Base-by-base conservation (phyloP, 2,329 filamentous ascomycete genomes). In the Diaporthe eres region DNA sequence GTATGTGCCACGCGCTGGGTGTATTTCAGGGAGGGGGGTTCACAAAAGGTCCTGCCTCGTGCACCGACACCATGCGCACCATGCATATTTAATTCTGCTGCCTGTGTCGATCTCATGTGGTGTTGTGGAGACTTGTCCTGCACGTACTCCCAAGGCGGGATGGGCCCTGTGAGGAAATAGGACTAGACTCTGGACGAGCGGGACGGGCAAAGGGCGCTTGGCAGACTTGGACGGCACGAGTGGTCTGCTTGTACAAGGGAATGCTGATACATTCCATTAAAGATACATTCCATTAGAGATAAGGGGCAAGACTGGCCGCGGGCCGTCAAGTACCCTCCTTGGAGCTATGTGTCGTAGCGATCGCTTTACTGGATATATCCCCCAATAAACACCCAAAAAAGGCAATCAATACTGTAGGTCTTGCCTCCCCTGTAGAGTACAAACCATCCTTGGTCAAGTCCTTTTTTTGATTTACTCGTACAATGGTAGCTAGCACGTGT, bases 31-130 rank as follows among this genome's bases (percentile, higher is more conserved):
- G 65, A 34, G 37, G 37, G 0, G 37, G 37, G 37, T 4, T 39
- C 19, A 8, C 63, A 15, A 51, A 61, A 58, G 22, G 15, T 8
- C 9, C 8, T 1, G 13, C 60, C 37, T 5, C 22, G 39, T 31
- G 13, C 63, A 12, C 12, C 4, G 25, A 31, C 34, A 70, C 49
- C 34, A 70, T 70, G 49, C 65, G n/a, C 22, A 19, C 49, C n/a
- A 53, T 68, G 65, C 65, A 68, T 10, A 53, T 8, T 68, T 70
- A 73, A 73, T 65, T 34, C 55, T 44, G 71, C 51, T 73, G 71
- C 71, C 71, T 73, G 61, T 47, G 61, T 61, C 58, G 71, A 61
- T 73, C 58, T 34, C 34, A 15, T 63, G 70, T 53, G 58, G 31
- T 44, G 49, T 25, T 42, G 58, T 70, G 65, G 49, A 31, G 65